Percentiles rank a stretch among this genome's conserved stretches.
Evolutionary conservation across 495 filamentous ascomycete species (phyloP).

Genomic region (Cenococcum geophilum): DNA sequence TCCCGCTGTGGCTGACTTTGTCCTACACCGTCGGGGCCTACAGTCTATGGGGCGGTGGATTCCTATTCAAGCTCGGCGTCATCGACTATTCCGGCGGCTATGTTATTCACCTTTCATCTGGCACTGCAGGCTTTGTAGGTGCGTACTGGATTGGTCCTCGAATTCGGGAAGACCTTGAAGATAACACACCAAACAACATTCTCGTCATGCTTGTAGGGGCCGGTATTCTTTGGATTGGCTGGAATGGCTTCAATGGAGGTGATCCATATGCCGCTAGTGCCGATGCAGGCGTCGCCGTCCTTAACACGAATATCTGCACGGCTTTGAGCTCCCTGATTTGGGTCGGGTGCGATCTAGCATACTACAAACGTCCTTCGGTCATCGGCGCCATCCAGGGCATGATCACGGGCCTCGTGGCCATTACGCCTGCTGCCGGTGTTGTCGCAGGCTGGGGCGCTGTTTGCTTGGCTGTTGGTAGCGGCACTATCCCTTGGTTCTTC

Average conservation of each 20-base stretch:
- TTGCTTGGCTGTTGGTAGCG: constrained; percentile 45
- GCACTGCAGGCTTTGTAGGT: constrained; percentile 51
- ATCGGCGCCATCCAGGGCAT: constrained; percentile 51
- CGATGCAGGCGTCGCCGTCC: constrained; percentile 51
- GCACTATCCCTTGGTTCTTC: constrained; percentile 48
- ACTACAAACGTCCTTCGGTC: constrained; percentile 48
- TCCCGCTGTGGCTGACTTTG: constrained; percentile 52
- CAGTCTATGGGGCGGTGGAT: constrained; percentile 53
- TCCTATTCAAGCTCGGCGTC: constrained; percentile 47
- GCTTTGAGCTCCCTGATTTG: constrained; percentile 49
- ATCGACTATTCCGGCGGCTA: constrained; percentile 57
- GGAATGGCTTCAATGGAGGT: constrained; percentile 56
- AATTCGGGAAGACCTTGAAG: constrained; percentile 45
- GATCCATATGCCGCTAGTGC: constrained; percentile 51
- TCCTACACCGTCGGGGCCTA: constrained; percentile 44
- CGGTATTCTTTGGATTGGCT: constrained; percentile 54
- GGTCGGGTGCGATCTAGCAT: constrained; percentile 43
- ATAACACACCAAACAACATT: constrained; percentile 50
- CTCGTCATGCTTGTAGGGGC: constrained; percentile 48
- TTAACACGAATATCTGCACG: constrained; percentile 53
- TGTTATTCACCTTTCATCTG: constrained; percentile 53
- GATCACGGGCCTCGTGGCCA: constrained; percentile 51
- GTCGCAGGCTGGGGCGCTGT: constrained; percentile 54
- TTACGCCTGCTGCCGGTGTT: constrained; percentile 52
- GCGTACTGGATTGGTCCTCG: constrained; percentile 52